Base-by-base conservation (phyloP, 495 filamentous ascomycete genomes). In the Daldinia childiae region DNA sequence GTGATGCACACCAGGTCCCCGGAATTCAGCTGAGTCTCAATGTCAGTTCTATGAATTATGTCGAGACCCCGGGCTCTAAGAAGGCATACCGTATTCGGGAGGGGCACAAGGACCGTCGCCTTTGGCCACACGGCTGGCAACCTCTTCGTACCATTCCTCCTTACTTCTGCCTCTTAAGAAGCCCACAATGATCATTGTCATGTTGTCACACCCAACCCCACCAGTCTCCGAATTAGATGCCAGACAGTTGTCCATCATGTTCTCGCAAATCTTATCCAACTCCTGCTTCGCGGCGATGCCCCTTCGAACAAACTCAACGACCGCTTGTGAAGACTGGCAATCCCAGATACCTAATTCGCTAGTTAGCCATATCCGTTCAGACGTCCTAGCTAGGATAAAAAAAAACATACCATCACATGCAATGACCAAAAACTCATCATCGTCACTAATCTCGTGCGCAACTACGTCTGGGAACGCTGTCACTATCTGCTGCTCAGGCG, bases 161-260 rank as follows among this genome's bases (percentile, higher is more conserved):
- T 97, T 97, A 74, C 88, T 93, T 85, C 90, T 91, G 78, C 95
- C 95, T 71, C 90, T 88, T 61, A 99, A 88, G 75, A 99, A 88
- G 69, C 90, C 95, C 77, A 99, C 85, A 71, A 99, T 84, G 74
- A 90, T 86, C 92, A 98, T 97, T 71, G 95, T 99, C 95, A 99
- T 99, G 84, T 99, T 99, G 82, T 99, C 95, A 82, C 95, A 99
- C 68, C 95, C 95, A 55, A 99, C 95, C 50, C 95, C 95, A 34
- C 95, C 95, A 45, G 95, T 98, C 81, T 99, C 96, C 74, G 94
- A 95, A 85, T 95, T 98, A 58, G 93, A 94, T 30, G 95, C 92
- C 61, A 98, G 87, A 79, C 95, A 99, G 82, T 98, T 99, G 84
- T 98, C 94, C 95, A 99, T 99, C 93, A 99, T 96, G 84, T 99